Conservation (phyloP, 352 stramenopile genomes). For the Globisporangium mamillatum region DNA sequence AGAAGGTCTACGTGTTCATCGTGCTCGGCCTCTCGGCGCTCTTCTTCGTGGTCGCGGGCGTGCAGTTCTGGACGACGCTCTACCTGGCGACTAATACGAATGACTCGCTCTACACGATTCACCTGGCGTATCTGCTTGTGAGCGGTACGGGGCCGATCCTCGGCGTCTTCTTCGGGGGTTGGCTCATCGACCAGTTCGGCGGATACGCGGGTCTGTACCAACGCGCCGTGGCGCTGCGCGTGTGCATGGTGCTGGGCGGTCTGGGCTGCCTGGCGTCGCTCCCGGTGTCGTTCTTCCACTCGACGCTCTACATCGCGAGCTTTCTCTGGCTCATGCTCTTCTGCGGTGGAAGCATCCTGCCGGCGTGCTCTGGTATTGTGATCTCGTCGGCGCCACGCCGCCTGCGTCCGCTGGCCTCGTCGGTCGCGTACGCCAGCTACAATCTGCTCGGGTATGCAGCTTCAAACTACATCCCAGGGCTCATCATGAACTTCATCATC, state of each 20-base stretch:
- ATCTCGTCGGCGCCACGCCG: slow-evolving; percentile 64
- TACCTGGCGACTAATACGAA: slow-evolving; percentile 80
- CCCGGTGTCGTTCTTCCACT: slow-evolving; percentile 67
- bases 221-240: slow-evolving; percentile 59
- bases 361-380: slow-evolving; percentile 82
- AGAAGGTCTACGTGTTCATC: slow-evolving; percentile 73
- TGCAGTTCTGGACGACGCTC: slow-evolving; percentile 86
- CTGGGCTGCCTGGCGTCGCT: slow-evolving; percentile 46
- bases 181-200: slow-evolving; percentile 77
- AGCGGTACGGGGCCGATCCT: slow-evolving; percentile 76
- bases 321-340: slow-evolving; percentile 87
- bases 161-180: slow-evolving; percentile 84
- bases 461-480: slow-evolving; percentile 80
- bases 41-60: slow-evolving; percentile 78
- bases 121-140: slow-evolving; percentile 70
- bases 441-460: slow-evolving; percentile 85
- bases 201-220: slow-evolving; percentile 69
- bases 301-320: slow-evolving; percentile 57
- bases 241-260: slow-evolving; percentile 70
- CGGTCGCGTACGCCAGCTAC: slow-evolving; percentile 78
- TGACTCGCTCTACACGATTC: slow-evolving; percentile 77
- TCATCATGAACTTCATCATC: slow-evolving; percentile 85
- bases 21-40: slow-evolving; percentile 77
- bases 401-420: slow-evolving; percentile 69
- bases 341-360: slow-evolving; percentile 65